Evolutionary conservation across 306 rosid genomes (phyloP).

Genomic region (Potentilla sterilis): DNA sequence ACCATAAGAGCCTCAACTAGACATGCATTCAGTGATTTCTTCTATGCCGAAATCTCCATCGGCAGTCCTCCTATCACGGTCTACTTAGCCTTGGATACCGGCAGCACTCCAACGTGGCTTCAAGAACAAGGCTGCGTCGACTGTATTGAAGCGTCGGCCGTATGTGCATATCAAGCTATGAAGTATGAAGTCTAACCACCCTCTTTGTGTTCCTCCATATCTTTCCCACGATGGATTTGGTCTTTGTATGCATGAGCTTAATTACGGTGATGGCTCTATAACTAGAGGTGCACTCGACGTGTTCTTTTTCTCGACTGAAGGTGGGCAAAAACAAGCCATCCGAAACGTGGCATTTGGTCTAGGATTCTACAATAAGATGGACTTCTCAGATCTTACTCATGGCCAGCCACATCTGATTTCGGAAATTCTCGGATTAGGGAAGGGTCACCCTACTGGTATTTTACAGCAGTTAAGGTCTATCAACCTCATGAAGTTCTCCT

Average conservation of each 20-base stretch:
- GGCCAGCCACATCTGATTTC: background rate
- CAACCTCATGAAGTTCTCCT: background rate
- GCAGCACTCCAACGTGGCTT: background rate
- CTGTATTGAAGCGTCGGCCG: background rate
- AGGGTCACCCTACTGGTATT: background rate
- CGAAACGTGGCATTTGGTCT: background rate
- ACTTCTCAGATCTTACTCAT: background rate
- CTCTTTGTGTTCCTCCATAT: background rate
- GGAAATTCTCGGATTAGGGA: background rate
- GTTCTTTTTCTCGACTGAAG: background rate
- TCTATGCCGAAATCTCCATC: background rate
- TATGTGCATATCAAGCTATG: background rate
- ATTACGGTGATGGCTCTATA: background rate
- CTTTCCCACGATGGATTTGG: too few relatives aligned
- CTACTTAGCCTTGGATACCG: background rate
- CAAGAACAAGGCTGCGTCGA: background rate
- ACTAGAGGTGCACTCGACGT: background rate
- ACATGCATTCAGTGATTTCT: slow-evolving; percentile 14
- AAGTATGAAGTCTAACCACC: background rate
- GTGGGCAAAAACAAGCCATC: background rate
- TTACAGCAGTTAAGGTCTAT: background rate
- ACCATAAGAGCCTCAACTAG: background rate
- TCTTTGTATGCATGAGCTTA: background rate
- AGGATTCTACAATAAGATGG: background rate
- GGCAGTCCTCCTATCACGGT: background rate